Evolutionary conservation across 768 basidiomycete genomes (phyloP).

Genomic region (Phylloporus sp.): DNA sequence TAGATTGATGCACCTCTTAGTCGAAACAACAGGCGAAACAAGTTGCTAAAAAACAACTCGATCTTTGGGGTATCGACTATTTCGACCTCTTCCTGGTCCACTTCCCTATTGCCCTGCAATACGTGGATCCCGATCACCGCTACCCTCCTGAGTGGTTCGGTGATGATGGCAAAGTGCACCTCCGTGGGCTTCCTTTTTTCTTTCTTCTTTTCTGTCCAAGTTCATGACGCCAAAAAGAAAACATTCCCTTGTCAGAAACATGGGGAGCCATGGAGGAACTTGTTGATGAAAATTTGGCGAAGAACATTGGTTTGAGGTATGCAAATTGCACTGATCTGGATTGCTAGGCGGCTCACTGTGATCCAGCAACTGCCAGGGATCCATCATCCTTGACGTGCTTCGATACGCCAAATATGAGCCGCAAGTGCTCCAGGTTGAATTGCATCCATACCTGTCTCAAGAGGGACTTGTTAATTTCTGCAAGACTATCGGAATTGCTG

Average conservation of each 20-base stretch:
- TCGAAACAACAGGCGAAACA: slow-evolving; percentile 43
- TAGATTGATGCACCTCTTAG: not conserved
- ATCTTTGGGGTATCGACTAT: slow-evolving; percentile 79
- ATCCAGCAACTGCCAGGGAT: slow-evolving; percentile 66
- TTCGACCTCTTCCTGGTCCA: slow-evolving; percentile 81
- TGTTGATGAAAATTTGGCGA: slow-evolving; percentile 61
- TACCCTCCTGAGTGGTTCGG: slow-evolving; percentile 84
- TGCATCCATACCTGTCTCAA: slow-evolving; percentile 54
- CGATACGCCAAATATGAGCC: slow-evolving; percentile 68
- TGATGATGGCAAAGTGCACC: slow-evolving; percentile 63
- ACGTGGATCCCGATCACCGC: slow-evolving; percentile 68
- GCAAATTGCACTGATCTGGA: slow-evolving; percentile 1
- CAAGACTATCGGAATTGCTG: slow-evolving; percentile 41
- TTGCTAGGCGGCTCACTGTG: not conserved
- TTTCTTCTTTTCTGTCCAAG: not conserved
- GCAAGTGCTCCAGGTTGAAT: slow-evolving; percentile 55
- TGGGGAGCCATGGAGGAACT: slow-evolving; percentile 81
- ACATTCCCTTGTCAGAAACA: slow-evolving; percentile 73
- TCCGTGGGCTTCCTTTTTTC: slow-evolving; percentile 40
- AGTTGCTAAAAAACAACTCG: slow-evolving; percentile 58
- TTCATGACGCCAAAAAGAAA: slow-evolving; percentile 36
- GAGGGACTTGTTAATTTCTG: slow-evolving; percentile 41
- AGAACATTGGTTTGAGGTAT: slow-evolving; percentile 77
- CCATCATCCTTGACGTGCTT: slow-evolving; percentile 67
- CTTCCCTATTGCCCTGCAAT: slow-evolving; percentile 78